Evolutionary conservation across 257 asterid species (phyloP).

Genomic region (Solanum ahanhuiri): DNA sequence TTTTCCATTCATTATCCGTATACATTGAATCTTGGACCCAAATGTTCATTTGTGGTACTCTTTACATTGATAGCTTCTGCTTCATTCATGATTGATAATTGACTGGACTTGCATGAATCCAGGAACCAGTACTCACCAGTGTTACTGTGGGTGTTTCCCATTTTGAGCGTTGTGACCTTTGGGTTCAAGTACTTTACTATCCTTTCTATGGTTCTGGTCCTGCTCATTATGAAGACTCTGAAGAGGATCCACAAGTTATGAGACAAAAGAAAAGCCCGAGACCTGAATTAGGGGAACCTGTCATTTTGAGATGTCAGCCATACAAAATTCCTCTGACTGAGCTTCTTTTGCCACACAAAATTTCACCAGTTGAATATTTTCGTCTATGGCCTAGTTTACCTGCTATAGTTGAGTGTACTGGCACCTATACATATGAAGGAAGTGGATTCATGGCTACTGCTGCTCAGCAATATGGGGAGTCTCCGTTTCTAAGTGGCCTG

Average conservation of each 20-base stretch:
- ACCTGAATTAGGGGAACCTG: conserved; percentile 64
- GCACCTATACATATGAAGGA: conserved; percentile 80
- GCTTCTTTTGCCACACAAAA: conserved; percentile 88
- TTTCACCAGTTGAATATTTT: conserved; percentile 93
- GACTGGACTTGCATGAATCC: conserved; percentile 15
- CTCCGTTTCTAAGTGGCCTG: conserved; percentile 83
- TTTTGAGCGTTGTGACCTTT: conserved; percentile 70
- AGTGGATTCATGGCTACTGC: conserved; percentile 95
- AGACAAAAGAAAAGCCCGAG: conserved; percentile 46
- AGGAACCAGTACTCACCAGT: conserved; percentile 80
- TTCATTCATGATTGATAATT: not conserved
- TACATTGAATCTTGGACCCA: not conserved
- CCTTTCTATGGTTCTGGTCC: conserved; percentile 66
- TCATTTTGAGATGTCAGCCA: conserved; percentile 83
- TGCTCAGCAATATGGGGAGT: conserved; percentile 90
- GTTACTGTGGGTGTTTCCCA: conserved; percentile 87
- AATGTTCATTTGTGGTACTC: not conserved
- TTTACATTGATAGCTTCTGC: not conserved
- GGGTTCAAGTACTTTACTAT: conserved; percentile 86
- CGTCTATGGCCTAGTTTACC: conserved; percentile 94
- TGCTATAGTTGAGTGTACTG: conserved; percentile 78
- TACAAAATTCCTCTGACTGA: conserved; percentile 90
- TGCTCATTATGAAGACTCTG: conserved; percentile 56
- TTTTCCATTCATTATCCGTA: not conserved
- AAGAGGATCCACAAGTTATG: conserved; percentile 52